Evolutionary conservation across 495 filamentous ascomycete species (phyloP).

Genomic region (Tricharina praecox): DNA sequence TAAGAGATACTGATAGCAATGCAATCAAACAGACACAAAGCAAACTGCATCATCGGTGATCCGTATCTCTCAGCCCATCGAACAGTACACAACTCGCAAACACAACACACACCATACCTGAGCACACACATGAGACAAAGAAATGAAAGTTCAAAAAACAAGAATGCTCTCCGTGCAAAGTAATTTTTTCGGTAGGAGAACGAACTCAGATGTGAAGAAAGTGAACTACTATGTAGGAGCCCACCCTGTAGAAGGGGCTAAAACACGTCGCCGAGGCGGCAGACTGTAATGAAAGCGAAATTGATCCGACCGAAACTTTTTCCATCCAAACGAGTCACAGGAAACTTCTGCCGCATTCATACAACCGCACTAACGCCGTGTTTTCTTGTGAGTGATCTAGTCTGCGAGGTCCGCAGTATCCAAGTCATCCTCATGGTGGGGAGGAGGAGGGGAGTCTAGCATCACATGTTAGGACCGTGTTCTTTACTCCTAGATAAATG

Average conservation of each 20-base stretch:
- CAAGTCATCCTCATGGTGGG: constrained; percentile 74
- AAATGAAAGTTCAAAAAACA: no score
- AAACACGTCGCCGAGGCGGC: not conserved
- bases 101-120: no score
- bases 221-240: no score
- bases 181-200: no score
- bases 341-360: not conserved
- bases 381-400: constrained; percentile 19
- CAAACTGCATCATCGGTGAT: not conserved
- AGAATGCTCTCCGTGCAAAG: no score
- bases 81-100: no score
- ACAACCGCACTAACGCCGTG: no score
- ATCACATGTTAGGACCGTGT: no score
- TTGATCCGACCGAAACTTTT: not conserved
- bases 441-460: constrained; percentile 37
- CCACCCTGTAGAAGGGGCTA: not conserved
- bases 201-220: no score
- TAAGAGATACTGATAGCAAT: no score
- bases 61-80: not conserved
- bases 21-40: constrained; percentile 10
- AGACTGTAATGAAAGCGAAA: not conserved
- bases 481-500: no score
- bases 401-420: constrained; percentile 66
- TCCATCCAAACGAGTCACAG: not conserved
- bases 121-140: no score